Conservation (phyloP, 2,329 filamentous ascomycete species). For the Xylaria sp. region DNA sequence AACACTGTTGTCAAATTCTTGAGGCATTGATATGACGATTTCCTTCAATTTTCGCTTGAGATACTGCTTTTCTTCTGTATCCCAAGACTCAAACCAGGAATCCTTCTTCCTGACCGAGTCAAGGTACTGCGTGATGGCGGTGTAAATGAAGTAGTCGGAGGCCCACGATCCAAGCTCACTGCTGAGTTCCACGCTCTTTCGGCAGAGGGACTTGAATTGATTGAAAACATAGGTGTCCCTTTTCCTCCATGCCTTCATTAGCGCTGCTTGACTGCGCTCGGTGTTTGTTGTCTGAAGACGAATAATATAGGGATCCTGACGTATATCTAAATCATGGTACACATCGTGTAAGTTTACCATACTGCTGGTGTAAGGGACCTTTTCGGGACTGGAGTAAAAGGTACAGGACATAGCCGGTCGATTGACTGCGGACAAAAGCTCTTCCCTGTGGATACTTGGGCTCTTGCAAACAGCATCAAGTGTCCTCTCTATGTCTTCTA, state of each 20-base stretch:
- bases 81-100: conserved; percentile 44
- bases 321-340: conserved; percentile 54
- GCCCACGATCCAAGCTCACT: conserved; percentile 69
- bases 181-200: conserved; percentile 53
- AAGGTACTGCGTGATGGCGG: conserved; percentile 45
- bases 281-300: conserved; percentile 47
- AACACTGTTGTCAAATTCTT: conserved; percentile 23
- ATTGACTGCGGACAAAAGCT: conserved; percentile 70
- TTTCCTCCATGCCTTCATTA: conserved; percentile 45
- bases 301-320: conserved; percentile 62
- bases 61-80: conserved; percentile 57
- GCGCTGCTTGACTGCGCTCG: conserved; percentile 42
- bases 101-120: conserved; percentile 30
- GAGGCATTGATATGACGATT: conserved; percentile 34
- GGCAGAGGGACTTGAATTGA: conserved; percentile 59
- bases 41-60: conserved; percentile 50
- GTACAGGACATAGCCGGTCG: conserved; percentile 58
- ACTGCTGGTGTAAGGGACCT: conserved; percentile 32
- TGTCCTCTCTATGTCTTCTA: conserved; percentile 68
- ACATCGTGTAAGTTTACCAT: conserved; percentile 49
- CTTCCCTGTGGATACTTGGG: conserved; percentile 68
- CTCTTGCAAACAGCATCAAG: conserved; percentile 71
- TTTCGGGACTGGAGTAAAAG: conserved; percentile 33
- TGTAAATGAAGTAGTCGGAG: conserved; percentile 65
- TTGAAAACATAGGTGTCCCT: conserved; percentile 54